Percentiles rank a stretch among this genome's conserved stretches.
phyloP scores from a whole-genome alignment of 2,329 filamentous ascomycete species.

The Ophiostoma quercus region DNA sequence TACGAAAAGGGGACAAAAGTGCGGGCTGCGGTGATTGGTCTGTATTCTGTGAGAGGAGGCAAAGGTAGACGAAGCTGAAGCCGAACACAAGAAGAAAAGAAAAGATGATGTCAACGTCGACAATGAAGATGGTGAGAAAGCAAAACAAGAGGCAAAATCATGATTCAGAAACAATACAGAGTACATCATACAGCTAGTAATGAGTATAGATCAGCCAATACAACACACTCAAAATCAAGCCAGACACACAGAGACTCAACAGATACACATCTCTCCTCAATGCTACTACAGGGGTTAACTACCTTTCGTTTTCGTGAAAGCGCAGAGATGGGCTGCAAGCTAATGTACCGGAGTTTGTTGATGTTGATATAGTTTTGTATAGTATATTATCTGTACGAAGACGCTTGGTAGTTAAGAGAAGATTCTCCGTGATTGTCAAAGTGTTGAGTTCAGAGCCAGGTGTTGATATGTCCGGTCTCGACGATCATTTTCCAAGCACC shows the following conservation, averaged over 20 bases:
- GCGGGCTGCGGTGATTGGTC: neutral
- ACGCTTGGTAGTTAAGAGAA: neutral
- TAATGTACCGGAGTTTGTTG: conserved; percentile 12
- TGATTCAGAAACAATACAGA: conserved; percentile 2
- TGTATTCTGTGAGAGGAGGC: neutral
- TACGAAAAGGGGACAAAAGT: conserved; percentile 19
- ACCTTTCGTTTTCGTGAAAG: conserved; percentile 20
- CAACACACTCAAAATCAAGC: neutral
- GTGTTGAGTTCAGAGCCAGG: neutral
- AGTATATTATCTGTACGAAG: neutral
- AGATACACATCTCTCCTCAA: conserved; percentile 4
- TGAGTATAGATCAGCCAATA: neutral
- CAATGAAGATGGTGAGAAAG: neutral
- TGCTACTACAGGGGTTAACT: conserved; percentile 14
- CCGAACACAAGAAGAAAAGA: neutral
- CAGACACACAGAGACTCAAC: neutral
- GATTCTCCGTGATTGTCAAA: neutral
- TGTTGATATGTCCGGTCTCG: neutral
- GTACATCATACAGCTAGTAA: neutral
- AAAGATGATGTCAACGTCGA: neutral
- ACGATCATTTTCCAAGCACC: neutral
- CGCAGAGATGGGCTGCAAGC: conserved; percentile 19
- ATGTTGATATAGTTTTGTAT: neutral
- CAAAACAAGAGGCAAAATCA: neutral
- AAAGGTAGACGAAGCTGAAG: too few species aligned